Evolutionary conservation across 805 yeast species (phyloP).

Genomic region (Komagataella populi): DNA sequence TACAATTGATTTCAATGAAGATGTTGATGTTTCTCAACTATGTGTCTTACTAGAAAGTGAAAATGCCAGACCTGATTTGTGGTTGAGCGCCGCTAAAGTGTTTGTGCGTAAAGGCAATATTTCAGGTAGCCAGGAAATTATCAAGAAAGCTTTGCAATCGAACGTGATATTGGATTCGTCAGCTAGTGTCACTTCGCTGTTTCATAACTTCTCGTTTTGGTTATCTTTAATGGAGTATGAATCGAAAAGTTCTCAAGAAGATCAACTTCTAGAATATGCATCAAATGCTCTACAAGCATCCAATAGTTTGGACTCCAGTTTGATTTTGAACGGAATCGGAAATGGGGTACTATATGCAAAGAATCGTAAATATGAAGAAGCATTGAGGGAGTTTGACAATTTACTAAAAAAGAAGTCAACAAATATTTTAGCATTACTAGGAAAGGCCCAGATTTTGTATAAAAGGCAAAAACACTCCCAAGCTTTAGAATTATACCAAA

Average conservation of each 20-base stretch:
- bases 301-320: constrained; percentile 51
- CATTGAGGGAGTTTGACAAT: constrained; percentile 30
- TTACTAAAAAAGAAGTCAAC: constrained; percentile 39
- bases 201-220: constrained; percentile 66
- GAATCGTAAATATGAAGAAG: neutral
- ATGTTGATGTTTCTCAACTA: constrained; percentile 77
- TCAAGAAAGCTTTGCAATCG: constrained; percentile 41
- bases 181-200: constrained; percentile 29
- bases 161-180: constrained; percentile 17
- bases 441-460: constrained; percentile 73
- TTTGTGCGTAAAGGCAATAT: constrained; percentile 51
- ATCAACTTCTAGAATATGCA: constrained; percentile 6
- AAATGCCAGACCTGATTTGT: constrained; percentile 58
- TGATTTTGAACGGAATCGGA: constrained; percentile 32
- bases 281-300: constrained; percentile 56
- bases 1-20: constrained; percentile 66
- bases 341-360: neutral
- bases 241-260: constrained; percentile 26
- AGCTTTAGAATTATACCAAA: constrained; percentile 77
- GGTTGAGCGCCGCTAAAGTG: constrained; percentile 77
- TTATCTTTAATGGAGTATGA: constrained; percentile 34
- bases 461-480: constrained; percentile 57
- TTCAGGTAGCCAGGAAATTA: constrained; percentile 50
- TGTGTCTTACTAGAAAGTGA: constrained; percentile 71
- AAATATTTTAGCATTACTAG: constrained; percentile 65